phyloP scores from a whole-genome alignment of 1,139 yeast species.

The Yamadazyma sp. region DNA sequence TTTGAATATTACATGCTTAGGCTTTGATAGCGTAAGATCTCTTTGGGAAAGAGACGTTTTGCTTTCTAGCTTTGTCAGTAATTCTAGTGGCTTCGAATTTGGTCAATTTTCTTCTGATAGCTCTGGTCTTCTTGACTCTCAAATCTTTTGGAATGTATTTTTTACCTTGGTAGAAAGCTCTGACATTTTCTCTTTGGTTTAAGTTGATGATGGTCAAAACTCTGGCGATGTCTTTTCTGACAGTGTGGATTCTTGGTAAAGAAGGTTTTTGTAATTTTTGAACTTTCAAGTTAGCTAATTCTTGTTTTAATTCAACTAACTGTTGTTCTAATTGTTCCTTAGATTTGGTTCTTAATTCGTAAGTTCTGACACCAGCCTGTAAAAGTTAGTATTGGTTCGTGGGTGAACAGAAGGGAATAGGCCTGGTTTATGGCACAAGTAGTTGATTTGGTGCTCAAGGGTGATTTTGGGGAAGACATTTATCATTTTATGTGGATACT shows the following conservation, averaged over 20 bases:
- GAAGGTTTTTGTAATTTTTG: constrained; percentile 92
- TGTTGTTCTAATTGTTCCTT: constrained; percentile 95
- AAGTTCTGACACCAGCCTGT: constrained; percentile 90
- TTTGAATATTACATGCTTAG: constrained; percentile 41
- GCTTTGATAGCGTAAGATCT: constrained; percentile 99
- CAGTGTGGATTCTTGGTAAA: constrained; percentile 92
- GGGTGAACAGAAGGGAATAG: background rate
- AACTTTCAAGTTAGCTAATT: constrained; percentile 93
- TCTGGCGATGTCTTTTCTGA: constrained; percentile 98
- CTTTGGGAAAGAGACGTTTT: constrained; percentile 94
- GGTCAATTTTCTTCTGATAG: constrained; percentile 96
- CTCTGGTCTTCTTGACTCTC: constrained; percentile 99
- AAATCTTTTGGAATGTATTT: constrained; percentile 98
- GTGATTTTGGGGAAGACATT: too few relatives aligned
- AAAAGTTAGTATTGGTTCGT: constrained; percentile 13
- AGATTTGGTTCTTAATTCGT: constrained; percentile 96
- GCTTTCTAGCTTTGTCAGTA: constrained; percentile 91
- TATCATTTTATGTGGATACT: too few relatives aligned
- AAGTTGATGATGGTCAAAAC: constrained; percentile 96
- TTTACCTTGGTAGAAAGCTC: constrained; percentile 94
- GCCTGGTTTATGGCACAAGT: too few relatives aligned
- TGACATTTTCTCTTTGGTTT: constrained; percentile 94
- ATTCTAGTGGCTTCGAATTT: constrained; percentile 76
- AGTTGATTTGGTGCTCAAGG: too few relatives aligned
- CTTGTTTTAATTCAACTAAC: constrained; percentile 95